Base-by-base conservation (phyloP, 163 green algal species). In the Smithsoniella earleae region DNA sequence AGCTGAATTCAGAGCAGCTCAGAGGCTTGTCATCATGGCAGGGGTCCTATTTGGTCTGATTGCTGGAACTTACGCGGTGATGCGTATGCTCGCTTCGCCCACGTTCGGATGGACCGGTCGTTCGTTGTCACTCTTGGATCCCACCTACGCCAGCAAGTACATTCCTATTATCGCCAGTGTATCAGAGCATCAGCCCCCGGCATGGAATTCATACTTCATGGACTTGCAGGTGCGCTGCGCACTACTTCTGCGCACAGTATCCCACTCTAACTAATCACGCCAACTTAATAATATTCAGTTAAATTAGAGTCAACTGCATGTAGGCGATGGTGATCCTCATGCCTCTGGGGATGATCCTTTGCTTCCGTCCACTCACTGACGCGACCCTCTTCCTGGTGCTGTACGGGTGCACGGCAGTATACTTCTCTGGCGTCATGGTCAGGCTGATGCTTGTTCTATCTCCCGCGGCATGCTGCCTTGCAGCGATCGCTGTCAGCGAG, bases 121-220 rank as follows among this genome's bases (percentile, higher is more conserved):
- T 45, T 86, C 74, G 43, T 78, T 95, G 69, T 88, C 81, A 34
- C 83, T 96, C 78, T 84, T 96, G 77, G 91, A 96, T 77, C 91
- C 91, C 43, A 98, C 92, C 6, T 98, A 97, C 76, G 92, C 92
- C 1, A 90, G 82, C 73, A 95, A 95, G 79, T 96, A 95, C 82
- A 96, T 98, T 66, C 92, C 92, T 78, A 97, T 98, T 87, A 97
- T 98, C 76, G 92, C 92, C 45, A 91, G 81, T 25, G 88, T 96
- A 27, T 89, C 79, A 13, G 88, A 94, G 82, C 89, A 95, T 78
- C 90, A 95, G 82, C 89, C 87, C 2, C 79, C 82, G 3, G 81
- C 79, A 55, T 97, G 89, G 91, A 78, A 80, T 46, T 86, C 75
- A 25, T 96, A 94, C 82, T 92, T 95, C 78, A 91, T 85, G 27